Evolutionary conservation across 2,329 filamentous ascomycete genomes (phyloP).

Genomic region (Cytospora leucostoma): DNA sequence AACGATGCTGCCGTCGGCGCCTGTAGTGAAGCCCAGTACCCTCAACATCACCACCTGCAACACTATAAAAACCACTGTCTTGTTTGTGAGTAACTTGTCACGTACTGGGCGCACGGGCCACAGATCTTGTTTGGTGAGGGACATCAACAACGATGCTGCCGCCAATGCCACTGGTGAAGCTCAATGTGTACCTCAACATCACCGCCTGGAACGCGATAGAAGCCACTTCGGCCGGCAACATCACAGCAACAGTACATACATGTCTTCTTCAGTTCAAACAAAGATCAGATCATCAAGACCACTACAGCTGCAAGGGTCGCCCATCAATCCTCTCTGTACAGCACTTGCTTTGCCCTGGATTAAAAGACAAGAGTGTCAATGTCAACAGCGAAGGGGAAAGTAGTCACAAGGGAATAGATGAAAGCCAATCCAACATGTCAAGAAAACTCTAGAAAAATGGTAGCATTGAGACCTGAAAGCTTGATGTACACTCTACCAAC

Average conservation of each 20-base stretch:
- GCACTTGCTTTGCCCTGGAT: too few relatives aligned
- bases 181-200: not conserved
- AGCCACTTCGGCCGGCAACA: not conserved
- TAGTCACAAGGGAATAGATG: not conserved
- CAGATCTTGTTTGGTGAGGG: not conserved
- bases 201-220: not conserved
- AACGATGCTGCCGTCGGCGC: not conserved
- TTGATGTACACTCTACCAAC: conserved; percentile 47
- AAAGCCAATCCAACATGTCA: not conserved
- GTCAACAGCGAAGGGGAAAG: too few relatives aligned
- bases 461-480: conserved; percentile 33
- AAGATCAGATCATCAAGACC: too few relatives aligned
- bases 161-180: not conserved
- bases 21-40: not conserved
- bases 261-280: too few relatives aligned
- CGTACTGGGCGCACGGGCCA: not conserved
- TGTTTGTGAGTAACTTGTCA: not conserved
- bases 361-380: too few relatives aligned
- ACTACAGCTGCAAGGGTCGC: too few relatives aligned
- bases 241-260: too few relatives aligned
- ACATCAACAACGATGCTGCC: not conserved
- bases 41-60: not conserved
- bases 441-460: conserved; percentile 23
- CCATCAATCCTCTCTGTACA: too few relatives aligned
- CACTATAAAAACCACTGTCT: not conserved